Evolutionary conservation across 306 rosid species (phyloP).

Genomic region (Sesbania bispinosa): DNA sequence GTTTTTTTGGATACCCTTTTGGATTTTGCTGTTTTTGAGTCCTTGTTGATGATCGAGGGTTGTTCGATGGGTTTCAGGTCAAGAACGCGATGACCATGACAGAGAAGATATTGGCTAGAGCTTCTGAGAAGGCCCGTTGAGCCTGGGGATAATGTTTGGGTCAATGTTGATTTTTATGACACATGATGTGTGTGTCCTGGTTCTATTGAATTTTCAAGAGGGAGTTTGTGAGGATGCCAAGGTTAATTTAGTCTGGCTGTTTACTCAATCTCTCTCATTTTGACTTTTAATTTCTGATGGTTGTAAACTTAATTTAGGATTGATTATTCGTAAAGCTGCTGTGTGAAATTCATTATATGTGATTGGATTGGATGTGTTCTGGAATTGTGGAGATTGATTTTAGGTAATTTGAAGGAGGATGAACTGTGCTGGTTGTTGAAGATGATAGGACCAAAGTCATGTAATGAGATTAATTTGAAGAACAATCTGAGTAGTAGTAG

Average conservation of each 20-base stretch:
- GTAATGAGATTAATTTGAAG: not conserved
- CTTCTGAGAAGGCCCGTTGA: constrained; percentile 69
- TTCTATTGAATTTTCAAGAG: constrained; percentile 82
- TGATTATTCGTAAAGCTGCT: not conserved
- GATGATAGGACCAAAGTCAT: not conserved
- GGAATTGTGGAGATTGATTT: not conserved
- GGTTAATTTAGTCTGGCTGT: constrained; percentile 37
- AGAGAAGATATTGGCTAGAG: constrained; percentile 81
- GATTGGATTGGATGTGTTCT: not conserved
- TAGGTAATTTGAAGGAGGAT: constrained; percentile 6
- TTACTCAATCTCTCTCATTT: not conserved
- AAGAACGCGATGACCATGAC: constrained; percentile 94
- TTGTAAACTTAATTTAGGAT: not conserved
- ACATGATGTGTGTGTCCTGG: constrained; percentile 96
- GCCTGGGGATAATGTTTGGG: constrained; percentile 88
- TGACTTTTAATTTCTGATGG: not conserved
- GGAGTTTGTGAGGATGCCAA: constrained; percentile 83
- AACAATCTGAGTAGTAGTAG: not conserved
- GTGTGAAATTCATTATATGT: not conserved
- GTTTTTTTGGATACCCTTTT: not conserved
- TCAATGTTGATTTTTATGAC: constrained; percentile 90
- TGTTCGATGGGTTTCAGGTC: constrained; percentile 44
- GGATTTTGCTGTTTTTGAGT: not conserved
- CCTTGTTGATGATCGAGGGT: constrained; percentile 5
- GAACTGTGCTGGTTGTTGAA: not conserved